Percentiles rank a stretch among this genome's conserved stretches.
phyloP scores from a whole-genome alignment of 768 basidiomycete species.

The Saitozyma sp. region DNA sequence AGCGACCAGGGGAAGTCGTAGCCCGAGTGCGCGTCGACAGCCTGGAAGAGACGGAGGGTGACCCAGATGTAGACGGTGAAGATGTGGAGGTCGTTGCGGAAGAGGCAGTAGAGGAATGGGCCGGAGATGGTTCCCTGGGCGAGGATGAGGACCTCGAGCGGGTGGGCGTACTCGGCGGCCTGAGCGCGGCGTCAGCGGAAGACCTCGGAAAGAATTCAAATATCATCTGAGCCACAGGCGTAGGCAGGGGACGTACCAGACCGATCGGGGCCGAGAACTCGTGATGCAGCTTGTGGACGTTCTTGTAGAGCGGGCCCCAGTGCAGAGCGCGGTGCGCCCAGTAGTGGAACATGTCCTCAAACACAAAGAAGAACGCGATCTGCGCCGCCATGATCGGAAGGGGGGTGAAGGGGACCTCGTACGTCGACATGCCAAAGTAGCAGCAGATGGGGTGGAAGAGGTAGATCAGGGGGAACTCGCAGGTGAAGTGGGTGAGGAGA shows the following conservation, averaged over 20 bases:
- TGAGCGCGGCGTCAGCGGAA: slow-evolving; percentile 41
- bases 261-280: slow-evolving; percentile 96
- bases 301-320: slow-evolving; percentile 70
- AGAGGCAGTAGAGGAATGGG: slow-evolving; percentile 82
- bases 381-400: slow-evolving; percentile 70
- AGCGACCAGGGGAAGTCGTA: slow-evolving; percentile 99
- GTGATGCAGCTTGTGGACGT: slow-evolving; percentile 97
- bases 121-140: slow-evolving; percentile 87
- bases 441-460: slow-evolving; percentile 89
- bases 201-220: not conserved
- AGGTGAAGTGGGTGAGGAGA: slow-evolving; percentile 89
- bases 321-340: slow-evolving; percentile 91
- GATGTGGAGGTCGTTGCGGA: slow-evolving; percentile 75
- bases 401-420: slow-evolving; percentile 86
- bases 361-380: slow-evolving; percentile 84
- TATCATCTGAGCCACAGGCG: not conserved
- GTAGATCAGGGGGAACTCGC: slow-evolving; percentile 89
- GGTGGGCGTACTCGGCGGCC: slow-evolving; percentile 92
- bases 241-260: slow-evolving; percentile 57
- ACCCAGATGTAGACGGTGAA: slow-evolving; percentile 93
- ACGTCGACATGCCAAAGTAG: slow-evolving; percentile 81
- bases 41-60: slow-evolving; percentile 89
- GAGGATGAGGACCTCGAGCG: slow-evolving; percentile 91
- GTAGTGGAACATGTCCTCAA: slow-evolving; percentile 96
- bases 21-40: slow-evolving; percentile 94